Base-by-base conservation (phyloP, 1,139 yeast genomes). In the Geotrichum fermentans region DNA sequence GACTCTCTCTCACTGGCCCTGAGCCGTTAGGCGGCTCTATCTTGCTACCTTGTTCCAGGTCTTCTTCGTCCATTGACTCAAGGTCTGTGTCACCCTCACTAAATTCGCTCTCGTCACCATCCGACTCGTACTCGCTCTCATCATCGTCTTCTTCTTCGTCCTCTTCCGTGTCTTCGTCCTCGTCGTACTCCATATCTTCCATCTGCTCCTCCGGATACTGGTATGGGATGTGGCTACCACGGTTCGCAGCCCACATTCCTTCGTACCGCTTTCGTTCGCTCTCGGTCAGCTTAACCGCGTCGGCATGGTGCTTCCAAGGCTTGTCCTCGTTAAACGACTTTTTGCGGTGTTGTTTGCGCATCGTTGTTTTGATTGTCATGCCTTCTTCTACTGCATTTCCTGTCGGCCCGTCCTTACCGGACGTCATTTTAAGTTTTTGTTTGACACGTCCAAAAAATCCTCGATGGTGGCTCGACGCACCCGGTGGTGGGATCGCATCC, bases 301-400 rank as follows among this genome's bases (percentile, higher is more conserved):
- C 85, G 37, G 72, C 73, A 62, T 88, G 96, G 60, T 87, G 82
- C 60, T 90, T 92, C 97, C 98, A 92, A 0, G 97, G 97, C 64
- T 90, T 89, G 55, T 86, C 88, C 58, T 86, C 96, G 62, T 92
- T 84, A 64, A 92, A 90, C 20, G 68, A 64, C 39, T 72, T 67
- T 58, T 73, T 74, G 55, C 69, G 71, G 57, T 73, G 75, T 43
- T 75, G 74, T 55, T 79, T 79, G 47, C 95, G 72, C 82, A 87
- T 77, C 1, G 95, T 84, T 0, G 85, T 78, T 56, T 74, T 75
- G 54, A 81, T 48, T 36, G 26, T 22, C 22, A 37, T 21, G 8
- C 20, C 24, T 2, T 20, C 32, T 11, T 30, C 17, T 18, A 17
- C 34, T 29, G 6, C 35, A 14, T 14, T 47, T 8, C 14, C 29